Conservation (phyloP, 2,329 filamentous ascomycete species). For the Paecilomyces sp. region DNA sequence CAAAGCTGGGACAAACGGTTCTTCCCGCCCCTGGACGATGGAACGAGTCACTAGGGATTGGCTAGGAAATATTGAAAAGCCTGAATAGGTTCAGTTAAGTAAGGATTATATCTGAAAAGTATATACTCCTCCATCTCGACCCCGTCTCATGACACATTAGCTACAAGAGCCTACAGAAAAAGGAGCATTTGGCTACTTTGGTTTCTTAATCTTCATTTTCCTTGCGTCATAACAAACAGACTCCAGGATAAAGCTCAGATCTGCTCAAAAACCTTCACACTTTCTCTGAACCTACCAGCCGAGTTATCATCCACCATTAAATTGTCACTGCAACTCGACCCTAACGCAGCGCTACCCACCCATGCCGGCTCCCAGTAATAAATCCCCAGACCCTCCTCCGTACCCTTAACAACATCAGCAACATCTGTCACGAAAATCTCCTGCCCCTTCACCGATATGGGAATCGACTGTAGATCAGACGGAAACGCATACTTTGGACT, state of each 20-base stretch:
- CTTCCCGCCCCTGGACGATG: background rate
- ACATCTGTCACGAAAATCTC: constrained; percentile 54
- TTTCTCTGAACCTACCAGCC: constrained; percentile 48
- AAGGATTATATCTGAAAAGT: background rate
- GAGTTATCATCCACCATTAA: constrained; percentile 49
- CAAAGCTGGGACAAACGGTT: background rate
- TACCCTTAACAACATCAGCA: constrained; percentile 47
- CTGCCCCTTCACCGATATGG: constrained; percentile 59
- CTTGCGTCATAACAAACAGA: background rate
- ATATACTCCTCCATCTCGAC: background rate
- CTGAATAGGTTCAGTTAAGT: background rate
- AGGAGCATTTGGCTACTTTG: too few species aligned
- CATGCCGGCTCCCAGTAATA: constrained; percentile 72
- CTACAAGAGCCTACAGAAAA: background rate
- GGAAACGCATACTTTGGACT: constrained; percentile 54
- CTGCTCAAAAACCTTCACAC: constrained; percentile 49
- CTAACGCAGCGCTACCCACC: constrained; percentile 58
- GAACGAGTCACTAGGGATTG: background rate
- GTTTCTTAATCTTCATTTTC: too few species aligned
- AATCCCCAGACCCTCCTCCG: constrained; percentile 51
- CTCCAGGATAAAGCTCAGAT: constrained; percentile 18
- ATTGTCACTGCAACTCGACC: constrained; percentile 59
- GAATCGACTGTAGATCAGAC: constrained; percentile 51
- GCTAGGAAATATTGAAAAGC: background rate
- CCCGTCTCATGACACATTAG: background rate